Base-by-base conservation (phyloP, 441 rosid species). In the Populus hybrid region DNA sequence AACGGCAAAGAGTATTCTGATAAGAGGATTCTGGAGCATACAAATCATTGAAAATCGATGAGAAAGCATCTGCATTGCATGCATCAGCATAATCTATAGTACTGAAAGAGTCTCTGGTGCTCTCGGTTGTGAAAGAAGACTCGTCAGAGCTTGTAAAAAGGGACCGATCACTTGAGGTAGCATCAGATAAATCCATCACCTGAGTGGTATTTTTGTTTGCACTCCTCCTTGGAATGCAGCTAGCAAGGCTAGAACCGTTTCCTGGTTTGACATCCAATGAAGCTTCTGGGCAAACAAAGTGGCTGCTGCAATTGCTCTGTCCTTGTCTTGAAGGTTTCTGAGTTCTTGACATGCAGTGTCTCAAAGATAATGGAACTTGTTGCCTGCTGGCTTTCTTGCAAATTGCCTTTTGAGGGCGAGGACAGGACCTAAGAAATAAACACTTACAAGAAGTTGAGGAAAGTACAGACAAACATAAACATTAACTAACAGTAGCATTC, bases 71-170 rank as follows among this genome's bases (percentile, higher is more conserved):
- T 21, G 30, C 81, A 42, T 84, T 84, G 85, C 92, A 83, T 32
- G 80, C 81, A 76, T 91, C 96, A 5, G 91, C 72, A 79, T 90
- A 83, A 82, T 93, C 96, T 23, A 85, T 73, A 2, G 91, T 91
- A 80, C 96, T 93, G 84, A 90, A 89, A 3, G 98, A 93, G 84
- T 91, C 98, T 79, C 96, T 83, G 10, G 98, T 85, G 80, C 96
- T 91, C 84, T 93, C 98, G 1, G 98, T 93, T 21, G 97, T 91
- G 83, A 91, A 89, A n/a, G 98, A 90, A 78, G 96, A 92, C 82
- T 93, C 98, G 2, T 93, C 98, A n/a, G 94, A 93, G 86, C 96
- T 93, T 46, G 98, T 91, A 77, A 93, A 91, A 76, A 91, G 85
- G 74, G 98, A 93, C 96, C 96, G 82, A 42, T 93, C 95, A 53